Evolutionary conservation across 1,284 basidiomycete species (phyloP).

Genomic region (Anthracocystis panici-leucophaei): DNA sequence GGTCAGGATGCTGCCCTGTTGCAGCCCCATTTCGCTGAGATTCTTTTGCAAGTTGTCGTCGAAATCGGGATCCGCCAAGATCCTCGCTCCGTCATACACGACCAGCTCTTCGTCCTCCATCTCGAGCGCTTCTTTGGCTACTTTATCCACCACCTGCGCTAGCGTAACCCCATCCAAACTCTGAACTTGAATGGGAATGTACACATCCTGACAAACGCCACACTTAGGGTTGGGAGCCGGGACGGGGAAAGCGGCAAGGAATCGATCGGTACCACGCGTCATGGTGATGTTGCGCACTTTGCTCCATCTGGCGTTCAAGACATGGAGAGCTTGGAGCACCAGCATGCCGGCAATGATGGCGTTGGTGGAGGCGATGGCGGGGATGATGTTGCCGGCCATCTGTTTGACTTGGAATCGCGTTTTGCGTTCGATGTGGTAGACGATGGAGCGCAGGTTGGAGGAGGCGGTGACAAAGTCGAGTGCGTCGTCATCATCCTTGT

Average conservation of each 20-base stretch:
- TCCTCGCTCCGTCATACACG: conserved; percentile 81
- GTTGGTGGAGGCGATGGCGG: conserved; percentile 98
- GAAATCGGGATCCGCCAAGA: conserved; percentile 88
- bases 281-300: conserved; percentile 50
- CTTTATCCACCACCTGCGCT: conserved; percentile 77
- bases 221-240: conserved; percentile 72
- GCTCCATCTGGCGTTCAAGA: conserved; percentile 72
- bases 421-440: conserved; percentile 87
- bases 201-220: conserved; percentile 87
- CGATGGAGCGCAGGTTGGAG: conserved; percentile 88
- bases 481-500: conserved; percentile 97
- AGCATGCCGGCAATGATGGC: conserved; percentile 95
- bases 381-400: conserved; percentile 97
- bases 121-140: conserved; percentile 72
- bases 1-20: conserved; percentile 82
- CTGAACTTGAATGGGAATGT: conserved; percentile 75
- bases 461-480: conserved; percentile 96
- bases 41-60: conserved; percentile 83
- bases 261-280: conserved; percentile 34
- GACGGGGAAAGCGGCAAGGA: conserved; percentile 38
- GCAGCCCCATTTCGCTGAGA: conserved; percentile 77
- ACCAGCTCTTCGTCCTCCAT: conserved; percentile 68
- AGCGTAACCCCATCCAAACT: conserved; percentile 80
- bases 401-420: conserved; percentile 99
- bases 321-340: conserved; percentile 88